Base-by-base conservation (phyloP, 192 early-diverging fungal species). In the Umbelopsis isabellina region DNA sequence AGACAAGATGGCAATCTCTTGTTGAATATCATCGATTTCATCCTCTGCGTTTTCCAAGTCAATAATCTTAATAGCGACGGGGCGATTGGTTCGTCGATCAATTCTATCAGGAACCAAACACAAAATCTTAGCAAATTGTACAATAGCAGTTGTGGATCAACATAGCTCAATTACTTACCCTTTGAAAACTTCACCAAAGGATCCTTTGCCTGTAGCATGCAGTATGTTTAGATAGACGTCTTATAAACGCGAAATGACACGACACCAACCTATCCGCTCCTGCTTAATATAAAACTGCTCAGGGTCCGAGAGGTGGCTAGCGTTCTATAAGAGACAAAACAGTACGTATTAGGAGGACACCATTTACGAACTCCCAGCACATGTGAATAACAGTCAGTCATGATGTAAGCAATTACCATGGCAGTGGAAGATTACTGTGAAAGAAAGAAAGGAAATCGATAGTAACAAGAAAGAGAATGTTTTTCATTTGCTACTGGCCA, bases 11-110 rank as follows among this genome's bases (percentile, higher is more conserved):
- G 86, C 89, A 78, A 98, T 98, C 74, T 99, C 97, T 74, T 94
- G 92, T 79, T 97, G 97, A 76, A 99, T 97, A 85, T 99, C 97
- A 73, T 98, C 97, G 69, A 98, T 97, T 75, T 98, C 96, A 75
- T 98, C 97, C 78, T 99, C 97, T 23, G 94, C 93, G 74, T 87
- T 93, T 79, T 98, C 96, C 21, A 99, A 81, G 79, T 99, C 94
- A 75, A 99, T 97, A 49, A 98, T 92, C 78, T 99, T 99, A 72
- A 99, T 97, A 6, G 97, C 97, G 13, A 99, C 95, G 1, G 86
- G 84, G 69, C 83, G 82, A 48, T 86, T 87, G 21, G 88, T 91
- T 35, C 77, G 69, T 53, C 83, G 87, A 66, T 92, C 87, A 55
- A 89, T 82, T 13, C 92, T 92, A 71, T 46, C 64, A 65, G 18